Conservation (phyloP, 2,329 filamentous ascomycete genomes). For the Cordyceps tenuipes region DNA sequence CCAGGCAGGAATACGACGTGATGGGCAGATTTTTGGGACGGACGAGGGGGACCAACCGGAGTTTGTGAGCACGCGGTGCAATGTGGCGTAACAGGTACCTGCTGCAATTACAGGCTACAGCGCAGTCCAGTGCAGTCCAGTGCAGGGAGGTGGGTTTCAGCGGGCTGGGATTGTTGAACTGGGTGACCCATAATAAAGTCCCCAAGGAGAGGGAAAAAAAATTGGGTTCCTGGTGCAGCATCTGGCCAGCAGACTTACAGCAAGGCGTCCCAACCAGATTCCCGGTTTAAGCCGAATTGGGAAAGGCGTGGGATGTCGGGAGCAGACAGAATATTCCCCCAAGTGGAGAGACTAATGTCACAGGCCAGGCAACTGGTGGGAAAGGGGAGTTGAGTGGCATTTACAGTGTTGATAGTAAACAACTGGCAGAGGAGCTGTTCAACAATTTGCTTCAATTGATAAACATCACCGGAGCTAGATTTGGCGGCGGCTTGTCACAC, state of each 20-base stretch:
- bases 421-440: background rate
- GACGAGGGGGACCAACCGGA: constrained; percentile 4
- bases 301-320: constrained; percentile 10
- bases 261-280: constrained; percentile 37
- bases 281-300: constrained; percentile 22
- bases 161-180: constrained; percentile 13
- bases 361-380: background rate
- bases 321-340: background rate
- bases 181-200: constrained; percentile 1
- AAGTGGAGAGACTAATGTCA: constrained; percentile 2
- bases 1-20: constrained; percentile 16
- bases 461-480: background rate
- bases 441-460: background rate
- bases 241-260: constrained; percentile 18
- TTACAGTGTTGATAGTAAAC: background rate
- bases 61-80: background rate
- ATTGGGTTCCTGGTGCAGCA: constrained; percentile 10
- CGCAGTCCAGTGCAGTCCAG: no score
- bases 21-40: constrained; percentile 10
- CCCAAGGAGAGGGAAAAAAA: constrained; percentile 3
- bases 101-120: no score
- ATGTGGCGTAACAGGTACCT: background rate
- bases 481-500: background rate
- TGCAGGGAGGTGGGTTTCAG: background rate
- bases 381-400: constrained; percentile 6